Percentiles rank a stretch among this genome's conserved stretches.
These are phyloP conservation scores for Oryza australiensis DNA, from an alignment of 176 grass and related monocot genomes.

Conservation along the genomic window DNA sequence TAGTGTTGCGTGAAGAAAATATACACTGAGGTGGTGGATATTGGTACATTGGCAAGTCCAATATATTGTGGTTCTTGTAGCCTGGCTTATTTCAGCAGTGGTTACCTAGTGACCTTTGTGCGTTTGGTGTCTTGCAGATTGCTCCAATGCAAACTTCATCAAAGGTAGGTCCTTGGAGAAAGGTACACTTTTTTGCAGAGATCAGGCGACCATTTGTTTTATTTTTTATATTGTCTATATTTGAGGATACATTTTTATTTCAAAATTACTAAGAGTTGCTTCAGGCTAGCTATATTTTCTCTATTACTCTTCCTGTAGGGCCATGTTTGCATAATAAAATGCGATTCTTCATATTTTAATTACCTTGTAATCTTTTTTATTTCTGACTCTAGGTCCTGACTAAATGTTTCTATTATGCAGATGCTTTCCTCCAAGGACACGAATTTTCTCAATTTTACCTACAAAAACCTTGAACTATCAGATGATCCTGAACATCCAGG, in stretches of 20 bases:
- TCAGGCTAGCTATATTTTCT: not conserved
- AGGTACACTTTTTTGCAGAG: conserved; percentile 46
- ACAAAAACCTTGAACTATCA: conserved; percentile 61
- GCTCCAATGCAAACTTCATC: conserved; percentile 70
- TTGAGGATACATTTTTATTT: not conserved
- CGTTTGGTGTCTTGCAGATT: conserved; percentile 48
- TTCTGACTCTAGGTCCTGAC: conserved; percentile 16
- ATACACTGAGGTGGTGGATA: not conserved
- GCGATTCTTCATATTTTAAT: not conserved
- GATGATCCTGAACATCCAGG: conserved; percentile 54
- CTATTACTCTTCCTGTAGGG: not conserved
- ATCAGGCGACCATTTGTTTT: conserved; percentile 4
- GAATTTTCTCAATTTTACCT: conserved; percentile 56
- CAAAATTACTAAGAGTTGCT: not conserved
- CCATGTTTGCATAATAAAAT: not conserved
- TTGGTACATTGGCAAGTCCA: not conserved
- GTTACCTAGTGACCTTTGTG: conserved; percentile 12
- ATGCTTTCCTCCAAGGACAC: conserved; percentile 63
- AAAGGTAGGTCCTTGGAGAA: conserved; percentile 87
- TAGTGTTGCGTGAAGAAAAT: conserved; percentile 13
- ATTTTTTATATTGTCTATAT: conserved; percentile 9
- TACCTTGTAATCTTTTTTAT: conserved; percentile 12
- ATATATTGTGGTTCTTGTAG: conserved; percentile 8
- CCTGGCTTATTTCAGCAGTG: conserved; percentile 1
- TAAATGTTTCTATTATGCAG: conserved; percentile 29